phyloP scores from a whole-genome alignment of 2,329 filamentous ascomycete species.

The Colletotrichum gloeosporioides region DNA sequence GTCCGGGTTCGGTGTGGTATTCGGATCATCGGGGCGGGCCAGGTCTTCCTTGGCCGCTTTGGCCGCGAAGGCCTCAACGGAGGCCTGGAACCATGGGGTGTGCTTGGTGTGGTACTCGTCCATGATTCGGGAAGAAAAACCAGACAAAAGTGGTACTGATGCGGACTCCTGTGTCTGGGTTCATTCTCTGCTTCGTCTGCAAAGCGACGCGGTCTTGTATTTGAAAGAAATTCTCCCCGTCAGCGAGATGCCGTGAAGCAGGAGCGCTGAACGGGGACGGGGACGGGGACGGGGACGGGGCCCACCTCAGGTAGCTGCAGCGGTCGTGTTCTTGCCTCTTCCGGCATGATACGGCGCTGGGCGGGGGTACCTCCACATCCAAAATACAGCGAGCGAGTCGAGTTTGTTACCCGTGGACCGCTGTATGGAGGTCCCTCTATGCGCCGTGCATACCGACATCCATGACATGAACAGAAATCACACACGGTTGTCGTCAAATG shows the following conservation, averaged over 20 bases:
- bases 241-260: background rate
- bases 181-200: background rate
- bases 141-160: no score
- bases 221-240: background rate
- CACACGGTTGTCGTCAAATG: background rate
- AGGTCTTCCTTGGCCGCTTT: background rate
- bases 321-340: background rate
- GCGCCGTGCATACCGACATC: background rate
- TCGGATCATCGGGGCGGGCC: background rate
- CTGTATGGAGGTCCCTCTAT: background rate
- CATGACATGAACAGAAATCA: background rate
- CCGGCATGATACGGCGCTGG: background rate
- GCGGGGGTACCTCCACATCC: background rate
- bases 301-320: background rate
- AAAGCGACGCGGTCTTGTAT: background rate
- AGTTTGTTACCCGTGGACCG: background rate
- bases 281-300: background rate
- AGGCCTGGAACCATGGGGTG: background rate
- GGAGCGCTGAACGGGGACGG: background rate
- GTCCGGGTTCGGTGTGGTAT: conserved; percentile 21
- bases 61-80: background rate
- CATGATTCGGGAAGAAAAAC: background rate
- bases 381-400: background rate
- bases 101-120: conserved; percentile 10
- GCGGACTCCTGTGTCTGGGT: background rate